Conservation (phyloP, 352 stramenopile species). For the Pythium aphanidermatum region DNA sequence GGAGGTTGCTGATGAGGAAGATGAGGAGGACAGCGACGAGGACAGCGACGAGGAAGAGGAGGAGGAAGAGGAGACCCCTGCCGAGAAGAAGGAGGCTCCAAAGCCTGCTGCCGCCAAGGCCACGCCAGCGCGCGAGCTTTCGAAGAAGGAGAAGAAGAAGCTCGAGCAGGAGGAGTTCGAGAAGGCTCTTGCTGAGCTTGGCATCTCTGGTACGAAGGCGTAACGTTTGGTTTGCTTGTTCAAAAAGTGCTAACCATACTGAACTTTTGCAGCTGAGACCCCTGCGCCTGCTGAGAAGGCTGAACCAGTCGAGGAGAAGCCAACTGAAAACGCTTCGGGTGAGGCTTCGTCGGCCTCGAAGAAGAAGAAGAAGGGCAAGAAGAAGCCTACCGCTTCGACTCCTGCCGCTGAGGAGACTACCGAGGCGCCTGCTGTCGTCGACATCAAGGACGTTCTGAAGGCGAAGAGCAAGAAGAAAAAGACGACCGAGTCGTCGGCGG, state of each 20-base stretch:
- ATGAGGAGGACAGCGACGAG: constrained; percentile 35
- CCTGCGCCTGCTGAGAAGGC: constrained; percentile 9
- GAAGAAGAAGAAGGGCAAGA: constrained; percentile 41
- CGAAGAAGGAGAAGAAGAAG: constrained; percentile 82
- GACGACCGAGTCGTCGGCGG: constrained; percentile 40
- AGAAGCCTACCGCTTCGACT: constrained; percentile 25
- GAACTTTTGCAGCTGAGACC: constrained; percentile 3
- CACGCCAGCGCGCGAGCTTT: constrained; percentile 35
- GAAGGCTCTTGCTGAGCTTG: constrained; percentile 52
- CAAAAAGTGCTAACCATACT: too few relatives aligned
- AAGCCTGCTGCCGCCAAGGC: constrained; percentile 27
- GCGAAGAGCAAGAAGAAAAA: constrained; percentile 75
- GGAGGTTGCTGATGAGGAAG: constrained; percentile 29
- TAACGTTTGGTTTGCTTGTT: too few relatives aligned
- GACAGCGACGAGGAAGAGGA: constrained; percentile 29
- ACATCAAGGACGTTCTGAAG: constrained; percentile 76
- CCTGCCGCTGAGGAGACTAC: constrained; percentile 19
- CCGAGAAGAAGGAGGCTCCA: constrained; percentile 8
- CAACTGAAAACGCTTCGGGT: constrained; percentile 15
- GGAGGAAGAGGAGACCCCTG: constrained; percentile 38
- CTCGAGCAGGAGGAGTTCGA: constrained; percentile 74
- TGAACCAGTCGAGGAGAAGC: constrained; percentile 3
- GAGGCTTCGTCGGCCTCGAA: constrained; percentile 18
- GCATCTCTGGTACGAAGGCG: too few relatives aligned
- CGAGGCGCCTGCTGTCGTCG: constrained; percentile 25